phyloP scores from a whole-genome alignment of 2,329 filamentous ascomycete genomes.

The Hirsutella minnesotensis region DNA sequence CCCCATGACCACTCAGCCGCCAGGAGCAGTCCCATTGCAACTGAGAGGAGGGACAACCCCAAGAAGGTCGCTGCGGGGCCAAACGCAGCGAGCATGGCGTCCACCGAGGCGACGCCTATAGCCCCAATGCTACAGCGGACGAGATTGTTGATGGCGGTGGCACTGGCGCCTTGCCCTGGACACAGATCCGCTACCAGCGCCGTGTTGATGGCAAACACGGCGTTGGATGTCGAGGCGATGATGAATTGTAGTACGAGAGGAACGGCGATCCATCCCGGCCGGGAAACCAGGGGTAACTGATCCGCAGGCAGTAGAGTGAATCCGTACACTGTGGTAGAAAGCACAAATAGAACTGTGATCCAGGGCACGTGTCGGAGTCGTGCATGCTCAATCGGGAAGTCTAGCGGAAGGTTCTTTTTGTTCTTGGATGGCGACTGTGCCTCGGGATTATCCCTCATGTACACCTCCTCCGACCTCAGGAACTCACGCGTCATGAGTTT shows the following conservation, averaged over 20 bases:
- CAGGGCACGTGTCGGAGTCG: slow-evolving; percentile 27
- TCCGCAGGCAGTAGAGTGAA: slow-evolving; percentile 1
- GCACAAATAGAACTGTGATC: slow-evolving; percentile 23
- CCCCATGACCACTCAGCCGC: slow-evolving; percentile 2
- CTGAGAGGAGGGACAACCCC: slow-evolving; percentile 1
- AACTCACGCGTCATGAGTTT: slow-evolving; percentile 29
- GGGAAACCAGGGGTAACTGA: neutral
- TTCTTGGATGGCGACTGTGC: slow-evolving; percentile 2
- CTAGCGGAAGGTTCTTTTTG: slow-evolving; percentile 11
- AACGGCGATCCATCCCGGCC: slow-evolving; percentile 3
- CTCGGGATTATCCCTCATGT: slow-evolving; percentile 13
- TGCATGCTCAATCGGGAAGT: slow-evolving; percentile 31
- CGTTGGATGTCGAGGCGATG: slow-evolving; percentile 23
- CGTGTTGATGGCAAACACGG: slow-evolving; percentile 22
- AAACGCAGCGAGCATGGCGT: slow-evolving; percentile 5
- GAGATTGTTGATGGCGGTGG: slow-evolving; percentile 22
- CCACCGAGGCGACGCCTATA: slow-evolving; percentile 11
- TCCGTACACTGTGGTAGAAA: slow-evolving; percentile 23
- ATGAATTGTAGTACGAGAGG: slow-evolving; percentile 16
- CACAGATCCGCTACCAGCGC: slow-evolving; percentile 21
- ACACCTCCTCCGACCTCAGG: slow-evolving; percentile 12
- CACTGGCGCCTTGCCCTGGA: slow-evolving; percentile 16
- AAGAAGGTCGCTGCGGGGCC: slow-evolving; percentile 3
- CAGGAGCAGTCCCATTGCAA: neutral
- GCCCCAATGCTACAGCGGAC: slow-evolving; percentile 17